phyloP scores from a whole-genome alignment of 202 grass and related monocot species.

The Thinopyrum obtusiflorum region DNA sequence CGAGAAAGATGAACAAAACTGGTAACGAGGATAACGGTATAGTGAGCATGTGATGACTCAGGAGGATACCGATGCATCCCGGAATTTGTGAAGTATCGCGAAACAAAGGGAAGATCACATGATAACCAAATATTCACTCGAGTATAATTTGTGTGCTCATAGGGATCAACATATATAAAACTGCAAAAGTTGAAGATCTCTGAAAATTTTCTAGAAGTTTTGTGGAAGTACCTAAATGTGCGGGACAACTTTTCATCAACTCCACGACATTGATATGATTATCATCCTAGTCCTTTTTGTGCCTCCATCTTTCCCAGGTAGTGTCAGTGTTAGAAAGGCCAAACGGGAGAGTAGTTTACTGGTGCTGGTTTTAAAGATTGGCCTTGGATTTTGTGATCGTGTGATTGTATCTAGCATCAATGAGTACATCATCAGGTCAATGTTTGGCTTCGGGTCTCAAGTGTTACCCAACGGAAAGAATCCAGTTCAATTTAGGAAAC shows the following conservation, averaged over 20 bases:
- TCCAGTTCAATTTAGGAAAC: neutral
- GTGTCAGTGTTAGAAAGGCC: conserved; percentile 14
- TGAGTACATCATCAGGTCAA: neutral
- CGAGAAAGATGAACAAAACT: too few relatives aligned
- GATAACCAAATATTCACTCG: too few relatives aligned
- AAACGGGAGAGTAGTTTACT: neutral
- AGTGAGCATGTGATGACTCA: too few relatives aligned
- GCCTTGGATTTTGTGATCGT: conserved; percentile 1
- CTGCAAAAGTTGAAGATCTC: neutral
- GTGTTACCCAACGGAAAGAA: neutral
- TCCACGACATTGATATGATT: neutral
- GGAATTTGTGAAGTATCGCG: too few relatives aligned
- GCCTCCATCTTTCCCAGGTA: conserved; percentile 23
- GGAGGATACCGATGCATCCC: too few relatives aligned
- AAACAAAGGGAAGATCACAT: too few relatives aligned
- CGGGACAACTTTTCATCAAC: conserved; percentile 7
- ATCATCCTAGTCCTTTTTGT: neutral
- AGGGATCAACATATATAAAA: too few relatives aligned
- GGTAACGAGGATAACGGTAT: too few relatives aligned
- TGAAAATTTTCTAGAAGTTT: neutral
- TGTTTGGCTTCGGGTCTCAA: neutral
- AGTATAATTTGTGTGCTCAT: too few relatives aligned
- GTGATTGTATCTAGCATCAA: neutral
- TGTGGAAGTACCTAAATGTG: conserved; percentile 21
- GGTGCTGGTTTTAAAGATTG: neutral